Base-by-base conservation (phyloP, 306 rosid genomes). In the Quercus wislizeni region DNA sequence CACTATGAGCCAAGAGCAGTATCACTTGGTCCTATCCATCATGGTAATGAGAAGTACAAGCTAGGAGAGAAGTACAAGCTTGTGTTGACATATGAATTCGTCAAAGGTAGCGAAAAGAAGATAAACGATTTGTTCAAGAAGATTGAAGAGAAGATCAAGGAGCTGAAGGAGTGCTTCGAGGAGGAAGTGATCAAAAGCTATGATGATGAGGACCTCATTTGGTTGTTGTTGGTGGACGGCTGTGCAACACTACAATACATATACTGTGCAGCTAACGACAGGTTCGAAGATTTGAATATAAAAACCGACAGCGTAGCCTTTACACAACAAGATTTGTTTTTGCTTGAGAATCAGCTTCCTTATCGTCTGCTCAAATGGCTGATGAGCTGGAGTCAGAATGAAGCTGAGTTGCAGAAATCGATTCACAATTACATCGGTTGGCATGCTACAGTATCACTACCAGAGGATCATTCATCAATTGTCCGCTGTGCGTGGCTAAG, bases 271-370 rank as follows among this genome's bases (percentile, higher is more conserved):
- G 0, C 27, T 20, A 0, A 55, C 1, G 0, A n/a, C 5, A 1
- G n/a, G 19, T 13, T 33, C 0, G 4, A 19, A 2, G 23, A 46
- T 5, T 55, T 73, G 31, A 17, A 9, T 5, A 49, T 75, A 17
- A 75, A 81, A 33, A 51, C n/a, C 3, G 84, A 75, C 21, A 67
- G 52, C 15, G 5, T 59, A 5, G 64, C 56, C 30, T 58, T 76
- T 10, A n/a, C 55, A 8, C 72, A 75, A 1, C 79, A 67, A 1
- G 79, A 83, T 61, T 38, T 78, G 72, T 68, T 83, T 57, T 68
- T 83, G 73, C 69, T 83, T 11, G 83, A 83, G 69, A 83, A 78
- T 15, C 83, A 74, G 61, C 57, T 83, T 52, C 80, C 86, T 2
- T 83, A 30, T 12, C 20, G 13, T 14, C 73, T 68, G 54, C 83